Base-by-base conservation (phyloP, 495 filamentous ascomycete genomes). In the Trichoderma virens region DNA sequence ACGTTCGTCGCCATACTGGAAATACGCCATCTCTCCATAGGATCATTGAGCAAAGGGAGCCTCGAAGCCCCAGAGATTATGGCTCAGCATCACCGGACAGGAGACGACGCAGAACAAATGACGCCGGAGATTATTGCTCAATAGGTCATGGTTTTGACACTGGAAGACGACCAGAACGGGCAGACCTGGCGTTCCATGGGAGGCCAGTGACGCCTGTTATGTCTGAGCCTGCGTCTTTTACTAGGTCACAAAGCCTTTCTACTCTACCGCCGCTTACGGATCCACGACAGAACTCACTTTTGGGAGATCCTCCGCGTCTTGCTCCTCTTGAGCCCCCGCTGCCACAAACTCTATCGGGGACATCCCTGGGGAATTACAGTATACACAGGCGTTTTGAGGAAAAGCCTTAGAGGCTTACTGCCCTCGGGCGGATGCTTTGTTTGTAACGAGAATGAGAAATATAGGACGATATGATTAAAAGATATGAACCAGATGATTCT, bases 251-350 rank as follows among this genome's bases (percentile, higher is more conserved):
- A n/a, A 30, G 51, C 13, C 30, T 56, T 30, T n/a, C 51, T 6
- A 74, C 65, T 30, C 63, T 68, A 13, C 63, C 65, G 41, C 67
- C 69, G 2, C 69, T 66, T 61, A 20, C 63, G 56, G 5, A 14
- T 4, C 30, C 51, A 25, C 51, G 23, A 56, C 43, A 30, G 25
- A 34, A 9, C 8, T 11, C 39, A 16, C 30, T 38, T 4, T 78
- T 79, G 23, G 78, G 78, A 62, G 75, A 80, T 60, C 76, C 75
- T 30, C 74, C 80, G 14, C 74, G 78, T 56, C 77, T 90, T 1
- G 85, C 88, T 4, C 88, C 88, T 1, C 67, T 89, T 20, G 83
- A 87, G 66, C 82, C 81, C 11, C 71, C 73, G 43, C 61, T 72
- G 7, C 60, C 75, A 2, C 68, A 63, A 13, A 68, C 72, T 2